phyloP scores from a whole-genome alignment of 148 eudicot genomes.

The Cornus suecica region DNA sequence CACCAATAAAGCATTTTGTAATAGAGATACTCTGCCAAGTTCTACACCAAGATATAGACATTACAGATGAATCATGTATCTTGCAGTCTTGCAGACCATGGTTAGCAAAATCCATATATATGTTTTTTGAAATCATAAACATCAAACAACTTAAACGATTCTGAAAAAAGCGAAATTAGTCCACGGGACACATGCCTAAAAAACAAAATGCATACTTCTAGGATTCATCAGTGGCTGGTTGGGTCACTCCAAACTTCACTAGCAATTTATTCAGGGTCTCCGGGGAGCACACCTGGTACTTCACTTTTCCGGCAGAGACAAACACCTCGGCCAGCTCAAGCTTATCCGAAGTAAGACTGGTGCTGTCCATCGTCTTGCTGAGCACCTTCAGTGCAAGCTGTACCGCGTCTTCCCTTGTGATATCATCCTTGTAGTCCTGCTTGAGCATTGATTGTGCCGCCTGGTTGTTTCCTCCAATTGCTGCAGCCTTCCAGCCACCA shows the following conservation, averaged over 20 bases:
- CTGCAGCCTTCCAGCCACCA: constrained; percentile 94
- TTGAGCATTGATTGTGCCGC: constrained; percentile 98
- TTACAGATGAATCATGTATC: no score
- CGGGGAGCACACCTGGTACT: constrained; percentile 83
- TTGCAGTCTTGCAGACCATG: no score
- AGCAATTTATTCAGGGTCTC: constrained; percentile 68
- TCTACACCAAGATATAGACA: no score
- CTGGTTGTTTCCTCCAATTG: constrained; percentile 84
- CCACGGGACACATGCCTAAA: no score
- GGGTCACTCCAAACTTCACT: constrained; percentile 69
- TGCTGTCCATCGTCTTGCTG: constrained; percentile 96
- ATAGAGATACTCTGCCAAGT: no score
- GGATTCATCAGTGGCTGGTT: constrained; percentile 63
- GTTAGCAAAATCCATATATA: no score
- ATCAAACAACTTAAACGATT: no score
- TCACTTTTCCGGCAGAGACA: constrained; percentile 70
- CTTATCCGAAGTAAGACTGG: constrained; percentile 89
- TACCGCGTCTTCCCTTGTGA: constrained; percentile 78
- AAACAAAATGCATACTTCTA: constrained; percentile 11
- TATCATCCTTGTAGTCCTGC: constrained; percentile 95
- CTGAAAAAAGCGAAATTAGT: no score
- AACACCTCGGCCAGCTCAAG: constrained; percentile 88
- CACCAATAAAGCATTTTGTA: no score
- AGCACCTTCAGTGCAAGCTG: constrained; percentile 89
- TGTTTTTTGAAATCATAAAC: no score